phyloP scores from a whole-genome alignment of 164 flowering plant species.

The Cinnamomum chago region DNA sequence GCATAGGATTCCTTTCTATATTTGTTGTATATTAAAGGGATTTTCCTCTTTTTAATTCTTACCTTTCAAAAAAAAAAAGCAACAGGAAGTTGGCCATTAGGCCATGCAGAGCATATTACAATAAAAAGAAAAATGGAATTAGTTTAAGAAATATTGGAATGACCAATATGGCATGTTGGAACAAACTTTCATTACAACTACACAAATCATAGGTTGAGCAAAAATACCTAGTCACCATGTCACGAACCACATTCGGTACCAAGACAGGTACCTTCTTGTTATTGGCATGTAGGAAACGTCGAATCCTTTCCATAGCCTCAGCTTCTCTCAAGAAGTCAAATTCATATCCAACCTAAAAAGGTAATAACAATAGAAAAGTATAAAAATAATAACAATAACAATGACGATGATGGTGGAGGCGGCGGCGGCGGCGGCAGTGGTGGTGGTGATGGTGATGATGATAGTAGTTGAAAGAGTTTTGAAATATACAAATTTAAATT shows the following conservation, averaged over 20 bases:
- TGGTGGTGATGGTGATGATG: too few species aligned
- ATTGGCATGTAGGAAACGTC: slow-evolving; percentile 46
- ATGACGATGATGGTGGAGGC: not conserved
- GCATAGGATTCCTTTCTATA: too few species aligned
- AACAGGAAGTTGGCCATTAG: too few species aligned
- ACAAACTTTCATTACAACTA: not conserved
- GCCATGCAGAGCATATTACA: not conserved
- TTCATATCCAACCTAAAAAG: slow-evolving; percentile 77
- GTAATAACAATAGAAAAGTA: not conserved
- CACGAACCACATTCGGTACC: slow-evolving; percentile 61
- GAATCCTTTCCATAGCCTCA: slow-evolving; percentile 76
- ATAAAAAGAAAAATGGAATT: not conserved
- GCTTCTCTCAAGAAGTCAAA: slow-evolving; percentile 94
- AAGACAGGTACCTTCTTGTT: slow-evolving; percentile 75
- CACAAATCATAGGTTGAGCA: not conserved
- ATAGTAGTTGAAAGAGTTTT: not conserved
- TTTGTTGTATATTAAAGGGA: too few species aligned
- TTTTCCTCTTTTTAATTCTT: too few species aligned
- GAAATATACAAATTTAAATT: too few species aligned
- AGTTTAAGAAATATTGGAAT: not conserved
- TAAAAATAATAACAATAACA: not conserved
- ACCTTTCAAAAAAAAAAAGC: too few species aligned
- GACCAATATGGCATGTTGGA: too few species aligned
- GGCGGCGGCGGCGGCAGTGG: too few species aligned
- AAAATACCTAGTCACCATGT: slow-evolving; percentile 66